Base-by-base conservation (phyloP, 2,329 filamentous ascomycete genomes). In the Xylariomycetidae sp. region DNA sequence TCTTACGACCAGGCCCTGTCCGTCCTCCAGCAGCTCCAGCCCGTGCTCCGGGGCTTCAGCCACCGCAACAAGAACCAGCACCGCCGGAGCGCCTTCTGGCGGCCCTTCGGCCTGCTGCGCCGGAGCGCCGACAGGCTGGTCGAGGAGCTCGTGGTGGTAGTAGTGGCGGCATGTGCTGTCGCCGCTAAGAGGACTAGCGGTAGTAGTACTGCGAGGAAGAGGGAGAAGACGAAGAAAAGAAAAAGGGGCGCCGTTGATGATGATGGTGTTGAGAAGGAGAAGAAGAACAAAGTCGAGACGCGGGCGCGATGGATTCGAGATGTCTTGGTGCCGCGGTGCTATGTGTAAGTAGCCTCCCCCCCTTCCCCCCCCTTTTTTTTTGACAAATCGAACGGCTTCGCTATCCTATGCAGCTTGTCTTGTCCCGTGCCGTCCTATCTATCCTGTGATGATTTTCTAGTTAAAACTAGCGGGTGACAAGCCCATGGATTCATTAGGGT, bases 11-110 rank as follows among this genome's bases (percentile, higher is more conserved):
- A 31, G 27, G 54, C 51, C 22, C 49, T 57, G 7, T 39, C 39
- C 16, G 33, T 29, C 13, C 45, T 58, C 25, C 35, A 40, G 37
- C 45, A 47, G 10, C 42, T 54, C 23, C 47, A 39, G 30, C 57
- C 73, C 31, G 62, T 89, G 29, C 76, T 96, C 27, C 70, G 82
- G 51, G 74, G 85, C 45, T 76, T 94, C 50, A 77, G 82, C 59
- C 80, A 87, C 56, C 86, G 88, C 50, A 92, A 96, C 67, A 82
- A 81, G 54, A 97, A 96, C 64, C 90, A 97, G 64, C 90, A 97
- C 60, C 80, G 80, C 35, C 70, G 74, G 42, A 75, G 81, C 18
- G 77, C 79, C 54, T 98, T 90, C 90, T 97, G 85, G 78, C 56
- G 64, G 12, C 76, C 79, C 49, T 77, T 96, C 41, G 73, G 73